Conservation (phyloP, 805 yeast species). For the Kodamaea fukazawae region DNA sequence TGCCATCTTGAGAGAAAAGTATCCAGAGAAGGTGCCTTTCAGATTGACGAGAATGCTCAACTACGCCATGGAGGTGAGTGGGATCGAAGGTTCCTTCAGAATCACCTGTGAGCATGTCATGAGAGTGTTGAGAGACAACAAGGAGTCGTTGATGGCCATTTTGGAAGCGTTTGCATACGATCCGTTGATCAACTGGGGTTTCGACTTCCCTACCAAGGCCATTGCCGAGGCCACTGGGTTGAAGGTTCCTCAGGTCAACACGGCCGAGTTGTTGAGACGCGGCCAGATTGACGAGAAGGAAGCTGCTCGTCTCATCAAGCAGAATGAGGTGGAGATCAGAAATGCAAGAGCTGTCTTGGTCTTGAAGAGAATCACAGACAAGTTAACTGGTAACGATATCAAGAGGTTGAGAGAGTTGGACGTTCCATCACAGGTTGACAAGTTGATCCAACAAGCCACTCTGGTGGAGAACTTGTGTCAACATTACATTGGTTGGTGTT, state of each 20-base stretch:
- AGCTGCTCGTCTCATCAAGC: slow-evolving; percentile 64
- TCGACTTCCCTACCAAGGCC: slow-evolving; percentile 82
- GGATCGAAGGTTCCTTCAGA: slow-evolving; percentile 95
- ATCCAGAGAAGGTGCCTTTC: slow-evolving; percentile 97
- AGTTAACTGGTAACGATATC: slow-evolving; percentile 92
- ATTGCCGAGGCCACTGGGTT: slow-evolving; percentile 73
- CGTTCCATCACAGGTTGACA: slow-evolving; percentile 89
- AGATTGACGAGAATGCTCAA: slow-evolving; percentile 95
- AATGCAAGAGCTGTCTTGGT: slow-evolving; percentile 91
- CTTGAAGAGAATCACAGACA: slow-evolving; percentile 84
- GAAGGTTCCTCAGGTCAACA: slow-evolving; percentile 62
- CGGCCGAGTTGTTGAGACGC: slow-evolving; percentile 64
- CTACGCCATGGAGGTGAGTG: slow-evolving; percentile 98
- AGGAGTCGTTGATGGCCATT: slow-evolving; percentile 96
- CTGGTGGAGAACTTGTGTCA: slow-evolving; percentile 94
- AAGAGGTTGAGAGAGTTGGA: slow-evolving; percentile 65
- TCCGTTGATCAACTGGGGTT: slow-evolving; percentile 98
- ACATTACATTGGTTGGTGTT: slow-evolving; percentile 98
- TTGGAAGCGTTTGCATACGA: slow-evolving; percentile 98
- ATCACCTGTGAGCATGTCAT: slow-evolving; percentile 96
- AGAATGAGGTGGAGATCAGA: slow-evolving; percentile 70
- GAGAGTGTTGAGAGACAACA: slow-evolving; percentile 89
- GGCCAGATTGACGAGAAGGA: slow-evolving; percentile 79
- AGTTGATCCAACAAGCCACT: slow-evolving; percentile 91
- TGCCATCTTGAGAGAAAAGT: slow-evolving; percentile 92